Percentiles rank a stretch among this genome's conserved stretches.
phyloP scores from a whole-genome alignment of 768 basidiomycete genomes.

The Leccinum barrowsii region DNA sequence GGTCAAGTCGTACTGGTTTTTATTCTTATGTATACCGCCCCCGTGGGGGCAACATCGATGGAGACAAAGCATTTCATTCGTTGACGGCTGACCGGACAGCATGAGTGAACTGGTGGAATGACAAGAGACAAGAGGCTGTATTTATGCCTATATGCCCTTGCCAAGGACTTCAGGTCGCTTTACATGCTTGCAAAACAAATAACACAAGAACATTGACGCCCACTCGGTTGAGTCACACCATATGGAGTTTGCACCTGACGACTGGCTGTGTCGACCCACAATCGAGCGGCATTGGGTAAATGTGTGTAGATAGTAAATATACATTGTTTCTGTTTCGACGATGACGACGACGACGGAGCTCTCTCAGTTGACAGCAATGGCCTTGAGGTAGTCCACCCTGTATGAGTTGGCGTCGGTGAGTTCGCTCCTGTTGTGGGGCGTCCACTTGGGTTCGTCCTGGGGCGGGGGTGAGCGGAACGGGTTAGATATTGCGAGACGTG shows the following conservation, averaged over 20 bases:
- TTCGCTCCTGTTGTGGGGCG: conserved; percentile 61
- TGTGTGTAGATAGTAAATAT: neutral
- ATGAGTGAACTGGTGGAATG: neutral
- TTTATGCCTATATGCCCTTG: neutral
- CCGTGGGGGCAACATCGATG: neutral
- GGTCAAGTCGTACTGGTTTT: neutral
- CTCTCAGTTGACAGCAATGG: conserved; percentile 36
- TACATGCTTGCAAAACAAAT: no score
- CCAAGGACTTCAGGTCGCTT: neutral
- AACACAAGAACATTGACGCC: no score
- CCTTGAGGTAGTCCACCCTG: conserved; percentile 58
- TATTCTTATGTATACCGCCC: conserved; percentile 6
- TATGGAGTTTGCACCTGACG: no score
- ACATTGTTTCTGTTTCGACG: neutral
- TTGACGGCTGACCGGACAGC: neutral
- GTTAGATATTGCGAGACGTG: neutral
- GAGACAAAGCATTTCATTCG: neutral
- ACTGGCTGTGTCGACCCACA: neutral
- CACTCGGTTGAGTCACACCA: no score
- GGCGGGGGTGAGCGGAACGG: neutral
- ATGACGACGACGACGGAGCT: neutral
- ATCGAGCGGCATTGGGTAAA: neutral
- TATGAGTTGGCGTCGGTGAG: conserved; percentile 64
- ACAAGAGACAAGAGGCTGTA: neutral
- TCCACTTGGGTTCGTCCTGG: conserved; percentile 92